These are phyloP conservation scores for Discostella stelligera DNA, from an alignment of 352 stramenopile genomes.

Conservation along the genomic window DNA sequence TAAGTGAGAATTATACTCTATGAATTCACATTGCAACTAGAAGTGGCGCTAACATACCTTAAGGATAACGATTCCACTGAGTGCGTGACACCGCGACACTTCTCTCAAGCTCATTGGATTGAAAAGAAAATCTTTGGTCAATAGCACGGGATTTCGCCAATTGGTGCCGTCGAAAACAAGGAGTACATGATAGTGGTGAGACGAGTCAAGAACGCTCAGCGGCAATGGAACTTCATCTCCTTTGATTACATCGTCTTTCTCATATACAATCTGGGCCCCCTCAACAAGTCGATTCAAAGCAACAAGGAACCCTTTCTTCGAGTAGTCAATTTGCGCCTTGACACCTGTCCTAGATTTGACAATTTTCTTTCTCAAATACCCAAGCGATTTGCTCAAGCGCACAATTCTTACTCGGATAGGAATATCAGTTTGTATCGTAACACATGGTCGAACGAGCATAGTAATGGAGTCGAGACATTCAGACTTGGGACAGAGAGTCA, in stretches of 20 bases:
- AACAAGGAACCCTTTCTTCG: constrained; percentile 28
- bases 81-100: constrained; percentile 30
- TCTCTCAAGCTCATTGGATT: constrained; percentile 20
- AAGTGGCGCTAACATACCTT: constrained; percentile 8
- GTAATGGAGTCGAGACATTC: constrained; percentile 26
- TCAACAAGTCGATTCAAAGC: constrained; percentile 26
- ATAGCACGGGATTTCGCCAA: constrained; percentile 38
- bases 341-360: not conserved
- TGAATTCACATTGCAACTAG: not conserved
- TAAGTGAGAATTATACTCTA: not conserved
- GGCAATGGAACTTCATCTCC: constrained; percentile 21
- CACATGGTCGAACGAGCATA: constrained; percentile 25
- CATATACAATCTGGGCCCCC: constrained; percentile 32
- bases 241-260: constrained; percentile 20
- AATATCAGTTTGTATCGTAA: constrained; percentile 29
- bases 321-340: constrained; percentile 30
- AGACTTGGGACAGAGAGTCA: constrained; percentile 34
- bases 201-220: constrained; percentile 33
- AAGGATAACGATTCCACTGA: constrained; percentile 31
- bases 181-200: constrained; percentile 29
- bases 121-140: constrained; percentile 43
- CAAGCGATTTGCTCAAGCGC: constrained; percentile 21
- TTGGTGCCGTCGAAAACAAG: constrained; percentile 15
- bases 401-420: constrained; percentile 49
- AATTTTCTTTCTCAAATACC: constrained; percentile 16